A percentile compares a stretch with the other conserved stretches of the same genome.
Conservation (phyloP, 2,329 filamentous ascomycete species). For the Ophiostoma australiae region DNA sequence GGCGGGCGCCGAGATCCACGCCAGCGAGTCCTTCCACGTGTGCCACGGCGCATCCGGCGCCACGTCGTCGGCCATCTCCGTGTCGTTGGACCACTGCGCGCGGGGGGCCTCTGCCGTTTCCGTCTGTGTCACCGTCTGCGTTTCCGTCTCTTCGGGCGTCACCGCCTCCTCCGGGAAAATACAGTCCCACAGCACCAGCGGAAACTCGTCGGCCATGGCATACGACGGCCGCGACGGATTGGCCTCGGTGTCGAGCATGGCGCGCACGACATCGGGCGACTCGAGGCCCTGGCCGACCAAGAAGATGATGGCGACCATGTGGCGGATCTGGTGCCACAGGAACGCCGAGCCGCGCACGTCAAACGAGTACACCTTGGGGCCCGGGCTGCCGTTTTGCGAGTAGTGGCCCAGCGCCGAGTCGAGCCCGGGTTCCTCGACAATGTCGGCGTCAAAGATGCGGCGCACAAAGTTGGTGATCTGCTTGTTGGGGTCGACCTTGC, state of each 20-base stretch:
- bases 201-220: slow-evolving; percentile 83
- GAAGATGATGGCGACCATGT: slow-evolving; percentile 92
- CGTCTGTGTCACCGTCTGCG: too few relatives aligned
- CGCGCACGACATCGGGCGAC: slow-evolving; percentile 62
- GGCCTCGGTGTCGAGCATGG: slow-evolving; percentile 66
- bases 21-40: slow-evolving; percentile 53
- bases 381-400: slow-evolving; percentile 29
- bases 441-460: slow-evolving; percentile 72
- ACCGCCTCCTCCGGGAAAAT: slow-evolving; percentile 60
- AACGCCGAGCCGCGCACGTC: slow-evolving; percentile 87
- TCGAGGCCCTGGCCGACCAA: slow-evolving; percentile 86
- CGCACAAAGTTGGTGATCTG: slow-evolving; percentile 80
- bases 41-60: slow-evolving; percentile 9
- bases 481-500: slow-evolving; percentile 86
- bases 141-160: not conserved
- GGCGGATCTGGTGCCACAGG: slow-evolving; percentile 95
- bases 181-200: slow-evolving; percentile 94
- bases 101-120: not conserved
- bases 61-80: not conserved
- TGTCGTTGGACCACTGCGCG: slow-evolving; percentile 29
- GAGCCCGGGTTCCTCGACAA: slow-evolving; percentile 61
- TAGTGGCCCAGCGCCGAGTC: slow-evolving; percentile 55
- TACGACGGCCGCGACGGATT: slow-evolving; percentile 78
- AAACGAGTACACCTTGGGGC: slow-evolving; percentile 76
- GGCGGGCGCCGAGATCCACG: slow-evolving; percentile 78